Evolutionary conservation across 768 basidiomycete genomes (phyloP).

Genomic region (Trametes meyenii): DNA sequence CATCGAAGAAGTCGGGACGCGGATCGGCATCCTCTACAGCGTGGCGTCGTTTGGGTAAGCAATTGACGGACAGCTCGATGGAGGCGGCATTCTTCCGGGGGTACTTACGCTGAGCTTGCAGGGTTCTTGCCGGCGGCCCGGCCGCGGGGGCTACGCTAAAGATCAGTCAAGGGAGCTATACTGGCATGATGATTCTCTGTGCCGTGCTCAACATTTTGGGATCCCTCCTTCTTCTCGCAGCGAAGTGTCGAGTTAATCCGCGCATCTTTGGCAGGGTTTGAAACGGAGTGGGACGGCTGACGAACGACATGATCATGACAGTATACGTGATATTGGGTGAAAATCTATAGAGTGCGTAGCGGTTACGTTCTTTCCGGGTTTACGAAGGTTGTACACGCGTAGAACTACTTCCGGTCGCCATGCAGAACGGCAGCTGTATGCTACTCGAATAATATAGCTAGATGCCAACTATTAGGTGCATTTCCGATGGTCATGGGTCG

Average conservation of each 20-base stretch:
- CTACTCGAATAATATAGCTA: too few species aligned
- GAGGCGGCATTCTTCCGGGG: neutral
- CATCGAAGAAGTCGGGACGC: slow-evolving; percentile 56
- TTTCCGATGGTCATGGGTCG: too few species aligned
- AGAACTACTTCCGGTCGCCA: too few species aligned
- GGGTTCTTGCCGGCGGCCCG: slow-evolving; percentile 64
- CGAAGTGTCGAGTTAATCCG: slow-evolving; percentile 25
- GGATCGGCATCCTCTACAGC: slow-evolving; percentile 66
- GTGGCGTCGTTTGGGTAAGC: slow-evolving; percentile 69
- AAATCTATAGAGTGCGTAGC: too few species aligned
- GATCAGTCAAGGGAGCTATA: slow-evolving; percentile 45
- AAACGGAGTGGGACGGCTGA: neutral
- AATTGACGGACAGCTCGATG: slow-evolving; percentile 23
- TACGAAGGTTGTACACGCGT: too few species aligned
- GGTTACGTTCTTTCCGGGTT: too few species aligned
- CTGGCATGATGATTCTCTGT: slow-evolving; percentile 57
- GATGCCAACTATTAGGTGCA: too few species aligned
- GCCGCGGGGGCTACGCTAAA: slow-evolving; percentile 61
- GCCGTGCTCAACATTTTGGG: slow-evolving; percentile 61
- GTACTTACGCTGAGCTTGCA: slow-evolving; percentile 29
- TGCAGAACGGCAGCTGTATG: too few species aligned
- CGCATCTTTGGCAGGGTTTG: slow-evolving; percentile 11
- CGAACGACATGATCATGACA: neutral
- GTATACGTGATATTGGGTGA: neutral
- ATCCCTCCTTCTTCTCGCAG: slow-evolving; percentile 53